These are phyloP conservation scores for Mediolabrus comicus DNA, from an alignment of 108 stramenopile genomes.

Conservation along the genomic window DNA sequence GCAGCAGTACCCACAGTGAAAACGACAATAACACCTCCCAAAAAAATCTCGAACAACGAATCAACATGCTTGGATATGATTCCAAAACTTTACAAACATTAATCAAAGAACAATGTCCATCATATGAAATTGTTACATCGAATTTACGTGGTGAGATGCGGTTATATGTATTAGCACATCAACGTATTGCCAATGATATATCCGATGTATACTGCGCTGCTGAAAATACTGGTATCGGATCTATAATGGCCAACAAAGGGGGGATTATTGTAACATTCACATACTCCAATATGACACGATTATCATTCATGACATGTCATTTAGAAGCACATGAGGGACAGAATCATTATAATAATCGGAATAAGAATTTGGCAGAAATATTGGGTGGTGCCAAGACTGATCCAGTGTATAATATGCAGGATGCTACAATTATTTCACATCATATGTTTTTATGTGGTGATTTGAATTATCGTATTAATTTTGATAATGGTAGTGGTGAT, in stretches of 20 bases:
- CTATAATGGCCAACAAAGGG: conserved; percentile 51
- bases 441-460: conserved; percentile 56
- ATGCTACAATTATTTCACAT: conserved; percentile 52
- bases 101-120: conserved; percentile 27
- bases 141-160: conserved; percentile 57
- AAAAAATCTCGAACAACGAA: not conserved
- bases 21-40: too few relatives aligned
- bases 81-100: conserved; percentile 13
- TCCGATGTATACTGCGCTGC: conserved; percentile 32
- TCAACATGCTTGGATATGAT: conserved; percentile 21
- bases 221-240: conserved; percentile 51
- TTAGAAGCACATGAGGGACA: conserved; percentile 52
- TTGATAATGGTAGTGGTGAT: not conserved
- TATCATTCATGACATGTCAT: conserved; percentile 50
- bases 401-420: conserved; percentile 35
- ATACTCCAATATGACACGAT: conserved; percentile 26
- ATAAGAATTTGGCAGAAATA: conserved; percentile 37
- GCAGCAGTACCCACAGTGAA: not conserved
- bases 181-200: conserved; percentile 19
- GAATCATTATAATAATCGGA: conserved; percentile 38
- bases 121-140: conserved; percentile 36
- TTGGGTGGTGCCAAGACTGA: conserved; percentile 42
- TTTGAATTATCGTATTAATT: conserved; percentile 48
- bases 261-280: conserved; percentile 47
- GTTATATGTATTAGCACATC: conserved; percentile 38